Evolutionary conservation across 2,329 filamentous ascomycete genomes (phyloP), one percentile per base, ranked within the genome.

Genomic region (Daldinia sp.): DNA sequence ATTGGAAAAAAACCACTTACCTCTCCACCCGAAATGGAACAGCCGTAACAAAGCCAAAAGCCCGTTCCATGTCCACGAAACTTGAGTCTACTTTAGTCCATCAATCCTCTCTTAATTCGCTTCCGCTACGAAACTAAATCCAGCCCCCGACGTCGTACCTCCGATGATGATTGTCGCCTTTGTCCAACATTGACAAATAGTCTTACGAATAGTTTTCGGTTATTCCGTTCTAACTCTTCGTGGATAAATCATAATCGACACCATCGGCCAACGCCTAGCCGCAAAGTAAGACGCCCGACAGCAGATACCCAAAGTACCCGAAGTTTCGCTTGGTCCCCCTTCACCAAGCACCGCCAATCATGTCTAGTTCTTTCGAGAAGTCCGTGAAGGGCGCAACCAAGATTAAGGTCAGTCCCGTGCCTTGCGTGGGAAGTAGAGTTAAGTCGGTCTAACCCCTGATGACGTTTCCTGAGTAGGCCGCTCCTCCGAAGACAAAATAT

Each of bases 331-430:
- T 60, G 54, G 51, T 55, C 45, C 34, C 54, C 34, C 3, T 11
- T 19, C n/a, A 21, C 25, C 45, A 21, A 43, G 41, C 37, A 47
- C 41, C 58, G 45, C 50, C 62, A n/a, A 68, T 51, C 70, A 94
- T 94, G 91, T 87, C 90, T 70, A 91, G 89, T 82, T 94, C 92
- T 61, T 98, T 98, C 77, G 95, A 99, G 84, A 99, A 98, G 85
- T 96, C 94, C 71, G 95, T 99, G 76, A 98, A 98, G 84, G 95
- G 94, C 81, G 94, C 92, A 73, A 98, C 94, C 74, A 98, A 98
- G 84, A 92, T 96, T 77, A 98, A 97, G 88, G 93, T 94, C 73
- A 77, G 77, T 70, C 30, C 30, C n/a, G 9, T 43, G 29, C 32
- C n/a, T 52, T 21, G 23, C 34, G 47, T 19, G 29, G 25, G 15